Conservation (phyloP, 2,329 filamentous ascomycete genomes). For the Pyricularia pennisetigena region DNA sequence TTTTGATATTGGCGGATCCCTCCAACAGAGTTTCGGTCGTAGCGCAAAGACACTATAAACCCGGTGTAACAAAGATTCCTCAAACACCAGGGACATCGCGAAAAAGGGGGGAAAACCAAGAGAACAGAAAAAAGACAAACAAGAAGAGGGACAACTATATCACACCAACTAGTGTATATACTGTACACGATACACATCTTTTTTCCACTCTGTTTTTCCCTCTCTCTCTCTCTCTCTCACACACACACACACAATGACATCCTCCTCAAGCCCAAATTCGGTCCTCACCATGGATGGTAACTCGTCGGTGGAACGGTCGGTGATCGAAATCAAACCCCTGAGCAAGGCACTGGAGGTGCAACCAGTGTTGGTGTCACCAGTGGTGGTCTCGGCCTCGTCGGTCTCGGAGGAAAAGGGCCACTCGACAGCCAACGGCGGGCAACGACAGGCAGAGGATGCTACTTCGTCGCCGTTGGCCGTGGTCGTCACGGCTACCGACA, state of each 20-base stretch:
- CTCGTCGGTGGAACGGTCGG: background rate
- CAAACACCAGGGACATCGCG: no score
- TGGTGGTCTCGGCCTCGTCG: background rate
- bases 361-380: background rate
- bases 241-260: background rate
- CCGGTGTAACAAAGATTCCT: no score
- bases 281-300: background rate
- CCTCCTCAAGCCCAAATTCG: background rate
- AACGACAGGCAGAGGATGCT: background rate
- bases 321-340: background rate
- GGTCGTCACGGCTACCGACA: background rate
- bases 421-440: background rate
- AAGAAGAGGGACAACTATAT: background rate
- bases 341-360: background rate
- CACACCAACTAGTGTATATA: background rate
- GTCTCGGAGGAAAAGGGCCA: background rate
- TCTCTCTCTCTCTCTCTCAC: no score
- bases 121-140: background rate
- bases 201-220: no score
- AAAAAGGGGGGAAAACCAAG: no score
- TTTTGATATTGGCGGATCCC: no score
- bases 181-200: no score
- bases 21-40: no score
- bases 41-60: no score
- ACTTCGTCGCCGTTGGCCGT: background rate